Conservation (phyloP, 192 early-diverging fungal genomes). For the Anaeromyces robustus region DNA sequence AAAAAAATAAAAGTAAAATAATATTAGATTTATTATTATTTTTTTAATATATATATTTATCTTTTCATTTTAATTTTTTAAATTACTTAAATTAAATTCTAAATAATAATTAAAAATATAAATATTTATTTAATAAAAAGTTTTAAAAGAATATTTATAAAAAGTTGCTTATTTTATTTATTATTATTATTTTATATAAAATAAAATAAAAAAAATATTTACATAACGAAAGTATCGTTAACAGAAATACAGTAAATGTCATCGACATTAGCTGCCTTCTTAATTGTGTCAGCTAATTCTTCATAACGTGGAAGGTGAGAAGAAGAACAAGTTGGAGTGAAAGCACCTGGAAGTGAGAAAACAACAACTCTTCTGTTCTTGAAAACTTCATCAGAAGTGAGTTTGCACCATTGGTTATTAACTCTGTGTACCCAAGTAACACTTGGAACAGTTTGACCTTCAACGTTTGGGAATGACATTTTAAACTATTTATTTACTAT, state of each 20-base stretch:
- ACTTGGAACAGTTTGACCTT: not conserved
- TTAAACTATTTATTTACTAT: not conserved
- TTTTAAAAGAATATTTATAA: too few species aligned
- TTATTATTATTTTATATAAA: too few species aligned
- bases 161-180: too few species aligned
- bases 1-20: too few species aligned
- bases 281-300: constrained; percentile 12
- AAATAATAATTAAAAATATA: too few species aligned
- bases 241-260: constrained; percentile 50
- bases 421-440: not conserved
- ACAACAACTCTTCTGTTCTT: constrained; percentile 47
- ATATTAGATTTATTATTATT: too few species aligned
- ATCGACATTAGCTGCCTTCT: constrained; percentile 48
- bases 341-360: constrained; percentile 49
- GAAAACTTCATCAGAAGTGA: constrained; percentile 18
- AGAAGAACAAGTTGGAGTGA: constrained; percentile 52
- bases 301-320: constrained; percentile 52
- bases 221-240: constrained; percentile 37
- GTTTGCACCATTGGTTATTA: not conserved
- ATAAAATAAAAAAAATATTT: constrained; percentile 15
- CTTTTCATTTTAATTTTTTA: too few species aligned
- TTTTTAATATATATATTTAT: too few species aligned
- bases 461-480: not conserved
- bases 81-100: too few species aligned
- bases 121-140: too few species aligned